Evolutionary conservation across 1,139 yeast genomes (phyloP).

Genomic region (Yamadazyma dendronema): DNA sequence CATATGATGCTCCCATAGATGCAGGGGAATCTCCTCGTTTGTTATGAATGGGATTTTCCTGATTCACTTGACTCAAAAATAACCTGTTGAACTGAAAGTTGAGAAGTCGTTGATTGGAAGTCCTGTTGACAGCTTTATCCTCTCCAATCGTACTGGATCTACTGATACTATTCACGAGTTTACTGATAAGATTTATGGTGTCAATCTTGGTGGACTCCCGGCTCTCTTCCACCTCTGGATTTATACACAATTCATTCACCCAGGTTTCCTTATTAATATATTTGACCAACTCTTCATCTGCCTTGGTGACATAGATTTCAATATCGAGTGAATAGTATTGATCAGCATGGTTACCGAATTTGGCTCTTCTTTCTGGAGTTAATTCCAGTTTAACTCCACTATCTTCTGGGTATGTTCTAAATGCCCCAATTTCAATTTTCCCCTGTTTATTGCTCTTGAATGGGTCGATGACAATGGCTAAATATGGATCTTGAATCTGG

Average conservation of each 20-base stretch:
- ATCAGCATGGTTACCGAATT: slow-evolving; percentile 70
- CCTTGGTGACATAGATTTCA: slow-evolving; percentile 55
- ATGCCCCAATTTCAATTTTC: slow-evolving; percentile 85
- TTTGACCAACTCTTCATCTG: slow-evolving; percentile 51
- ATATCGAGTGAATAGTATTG: slow-evolving; percentile 71
- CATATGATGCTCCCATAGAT: background rate
- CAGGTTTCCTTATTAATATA: slow-evolving; percentile 50
- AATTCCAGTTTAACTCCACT: slow-evolving; percentile 2
- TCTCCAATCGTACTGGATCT: background rate
- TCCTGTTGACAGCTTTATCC: background rate
- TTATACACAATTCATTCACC: slow-evolving; percentile 29
- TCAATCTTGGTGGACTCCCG: slow-evolving; percentile 3
- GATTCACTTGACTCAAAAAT: slow-evolving; percentile 1
- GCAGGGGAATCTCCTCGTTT: background rate
- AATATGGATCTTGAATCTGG: slow-evolving; percentile 89
- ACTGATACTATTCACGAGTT: background rate
- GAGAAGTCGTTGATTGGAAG: slow-evolving; percentile 1
- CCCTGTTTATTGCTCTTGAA: slow-evolving; percentile 63
- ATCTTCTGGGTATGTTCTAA: slow-evolving; percentile 68
- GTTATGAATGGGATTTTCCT: background rate
- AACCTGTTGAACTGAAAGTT: slow-evolving; percentile 4
- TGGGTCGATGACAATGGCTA: slow-evolving; percentile 89
- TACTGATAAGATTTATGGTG: slow-evolving; percentile 6
- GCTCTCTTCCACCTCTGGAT: slow-evolving; percentile 9
- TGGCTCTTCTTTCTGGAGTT: slow-evolving; percentile 21